These are phyloP conservation scores for Malus hybrid DNA, from an alignment of 331 rosid species.

Conservation along the genomic window DNA sequence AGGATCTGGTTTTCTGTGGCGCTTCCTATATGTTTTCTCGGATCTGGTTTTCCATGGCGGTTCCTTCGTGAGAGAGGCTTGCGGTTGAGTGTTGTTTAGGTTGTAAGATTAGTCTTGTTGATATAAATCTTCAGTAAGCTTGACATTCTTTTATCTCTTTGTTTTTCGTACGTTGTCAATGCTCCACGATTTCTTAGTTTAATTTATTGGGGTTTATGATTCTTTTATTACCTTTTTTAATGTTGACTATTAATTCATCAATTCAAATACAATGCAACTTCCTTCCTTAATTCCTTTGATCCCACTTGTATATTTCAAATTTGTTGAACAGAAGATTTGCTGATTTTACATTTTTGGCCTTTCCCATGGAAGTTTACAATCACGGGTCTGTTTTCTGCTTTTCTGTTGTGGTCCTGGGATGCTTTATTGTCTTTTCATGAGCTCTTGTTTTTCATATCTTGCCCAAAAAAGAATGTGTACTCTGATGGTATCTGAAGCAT, in stretches of 20 bases:
- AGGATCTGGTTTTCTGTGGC: not conserved
- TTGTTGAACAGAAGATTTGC: not conserved
- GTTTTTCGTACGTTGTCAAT: conserved; percentile 8
- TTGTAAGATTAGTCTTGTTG: conserved; percentile 26
- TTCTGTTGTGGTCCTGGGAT: not conserved
- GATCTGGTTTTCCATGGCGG: not conserved
- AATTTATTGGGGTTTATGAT: conserved; percentile 47
- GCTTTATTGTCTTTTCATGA: not conserved
- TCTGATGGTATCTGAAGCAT: not conserved
- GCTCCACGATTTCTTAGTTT: conserved; percentile 28
- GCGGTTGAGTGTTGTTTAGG: conserved; percentile 44
- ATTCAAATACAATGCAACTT: conserved; percentile 19
- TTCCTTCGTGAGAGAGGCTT: conserved; percentile 40
- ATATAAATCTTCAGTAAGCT: conserved; percentile 23
- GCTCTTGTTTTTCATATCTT: not conserved
- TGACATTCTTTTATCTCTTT: conserved; percentile 39
- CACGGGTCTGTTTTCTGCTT: not conserved
- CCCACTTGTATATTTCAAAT: not conserved
- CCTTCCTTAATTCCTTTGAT: not conserved
- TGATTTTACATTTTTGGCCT: not conserved
- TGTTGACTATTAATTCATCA: conserved; percentile 35
- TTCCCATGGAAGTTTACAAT: not conserved
- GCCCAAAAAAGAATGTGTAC: not conserved
- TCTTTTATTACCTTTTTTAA: conserved; percentile 62
- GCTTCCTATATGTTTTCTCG: conserved; percentile 5